Evolutionary conservation across 2,329 filamentous ascomycete species (phyloP).

Genomic region (Alternaria burnsii): DNA sequence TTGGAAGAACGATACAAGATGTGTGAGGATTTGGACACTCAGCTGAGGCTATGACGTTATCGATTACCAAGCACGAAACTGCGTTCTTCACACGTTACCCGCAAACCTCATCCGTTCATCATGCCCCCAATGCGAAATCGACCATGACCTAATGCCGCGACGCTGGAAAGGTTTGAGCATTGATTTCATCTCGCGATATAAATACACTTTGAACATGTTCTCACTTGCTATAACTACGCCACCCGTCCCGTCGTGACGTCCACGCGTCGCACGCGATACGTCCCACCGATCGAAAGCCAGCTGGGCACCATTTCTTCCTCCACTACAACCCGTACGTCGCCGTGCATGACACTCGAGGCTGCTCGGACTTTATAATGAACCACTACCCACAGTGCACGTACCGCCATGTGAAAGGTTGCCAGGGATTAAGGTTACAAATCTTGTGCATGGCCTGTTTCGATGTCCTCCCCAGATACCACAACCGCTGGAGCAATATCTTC

Average conservation of each 20-base stretch:
- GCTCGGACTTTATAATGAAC: too few relatives aligned
- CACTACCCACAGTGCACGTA: background rate
- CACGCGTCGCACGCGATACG: background rate
- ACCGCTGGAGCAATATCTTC: background rate
- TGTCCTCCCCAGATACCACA: background rate
- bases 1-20: fast-evolving
- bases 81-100: background rate
- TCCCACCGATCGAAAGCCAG: background rate
- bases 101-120: background rate
- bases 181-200: too few relatives aligned
- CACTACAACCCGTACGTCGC: background rate
- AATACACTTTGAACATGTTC: too few relatives aligned
- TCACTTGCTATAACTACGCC: too few relatives aligned
- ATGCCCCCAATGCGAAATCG: background rate
- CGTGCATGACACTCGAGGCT: too few relatives aligned
- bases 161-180: fast-evolving
- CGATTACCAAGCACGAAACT: background rate
- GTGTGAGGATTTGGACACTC: background rate
- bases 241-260: background rate
- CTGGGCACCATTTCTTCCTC: background rate
- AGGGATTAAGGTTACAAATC: background rate
- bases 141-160: background rate
- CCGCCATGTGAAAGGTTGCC: background rate
- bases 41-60: background rate
- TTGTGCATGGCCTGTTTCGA: background rate